Base-by-base conservation (phyloP, 2,329 filamentous ascomycete species). In the Nigrograna mackinnonii region DNA sequence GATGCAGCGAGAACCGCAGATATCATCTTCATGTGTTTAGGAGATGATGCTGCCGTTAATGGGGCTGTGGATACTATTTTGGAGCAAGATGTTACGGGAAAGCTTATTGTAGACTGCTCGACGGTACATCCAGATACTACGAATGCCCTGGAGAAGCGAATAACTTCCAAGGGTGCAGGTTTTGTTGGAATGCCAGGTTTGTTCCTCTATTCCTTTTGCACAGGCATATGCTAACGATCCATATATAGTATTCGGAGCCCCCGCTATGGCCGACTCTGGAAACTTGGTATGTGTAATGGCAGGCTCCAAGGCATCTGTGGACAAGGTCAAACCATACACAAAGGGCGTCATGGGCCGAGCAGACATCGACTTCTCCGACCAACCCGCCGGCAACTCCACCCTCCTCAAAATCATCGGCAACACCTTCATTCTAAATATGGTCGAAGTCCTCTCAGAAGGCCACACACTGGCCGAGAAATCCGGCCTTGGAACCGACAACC, bases 81-180 rank as follows among this genome's bases (percentile, higher is more conserved):
- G 3, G 57, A 79, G 35, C 61, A 70, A 14, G 72, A 82, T 43
- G 70, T 88, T 14, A 76, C 76, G 20, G 84, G 82, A 47, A 96
- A 95, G 72, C 74, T 94, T 13, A 85, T 96, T 53, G 79, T 95
- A 22, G 91, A 96, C 62, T 91, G 87, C 76, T 94, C 89, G 3
- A 96, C 91, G 19, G 82, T 96, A 24, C 87, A 94, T 66, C 91
- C 91, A 0, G 86, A 91, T 41, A 90, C 87, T 4, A 88, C 87
- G 1, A 80, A 88, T 47, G 76, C 75, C 19, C 68, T 89, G 3
- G 84, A 84, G 19, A 74, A 82, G 53, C 74, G 69, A 19, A 72
- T 86, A 46, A 72, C 73, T 11, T 75, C 65, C 2, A 76, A 77
- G 18, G 87, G 87, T 5, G 89, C 80, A 2, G 76, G 84, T 28